Evolutionary conservation across 768 basidiomycete species (phyloP).

Genomic region (Panellus pusillus): DNA sequence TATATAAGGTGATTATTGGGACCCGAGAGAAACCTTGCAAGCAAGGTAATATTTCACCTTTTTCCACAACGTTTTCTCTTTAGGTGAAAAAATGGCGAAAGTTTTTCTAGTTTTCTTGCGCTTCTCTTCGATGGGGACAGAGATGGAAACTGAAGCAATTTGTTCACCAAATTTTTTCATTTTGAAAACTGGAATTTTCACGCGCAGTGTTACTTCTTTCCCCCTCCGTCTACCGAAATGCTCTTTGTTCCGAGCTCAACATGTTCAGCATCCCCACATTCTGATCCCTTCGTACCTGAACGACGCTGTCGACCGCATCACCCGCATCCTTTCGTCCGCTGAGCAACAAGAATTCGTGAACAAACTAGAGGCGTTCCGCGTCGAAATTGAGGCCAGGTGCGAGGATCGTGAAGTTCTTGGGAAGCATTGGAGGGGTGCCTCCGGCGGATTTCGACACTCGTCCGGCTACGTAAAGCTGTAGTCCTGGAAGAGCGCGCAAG

Average conservation of each 20-base stretch:
- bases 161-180: too few species aligned
- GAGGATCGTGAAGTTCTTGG: background rate
- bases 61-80: too few species aligned
- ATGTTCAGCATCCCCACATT: background rate
- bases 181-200: too few species aligned
- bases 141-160: too few species aligned
- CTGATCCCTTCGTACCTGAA: background rate
- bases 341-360: background rate
- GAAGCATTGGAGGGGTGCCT: background rate
- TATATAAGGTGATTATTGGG: too few species aligned
- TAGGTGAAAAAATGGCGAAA: too few species aligned
- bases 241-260: too few species aligned
- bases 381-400: background rate
- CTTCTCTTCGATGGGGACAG: too few species aligned
- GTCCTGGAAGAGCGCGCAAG: conserved; percentile 4
- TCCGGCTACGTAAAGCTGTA: background rate
- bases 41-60: too few species aligned
- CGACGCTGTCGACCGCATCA: background rate
- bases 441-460: background rate
- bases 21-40: too few species aligned
- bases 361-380: background rate
- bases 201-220: too few species aligned
- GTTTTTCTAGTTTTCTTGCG: too few species aligned
- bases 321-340: background rate
- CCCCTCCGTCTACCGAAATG: background rate